These are phyloP conservation scores for Saturnispora bothae DNA, from an alignment of 805 yeast genomes.

Conservation along the genomic window DNA sequence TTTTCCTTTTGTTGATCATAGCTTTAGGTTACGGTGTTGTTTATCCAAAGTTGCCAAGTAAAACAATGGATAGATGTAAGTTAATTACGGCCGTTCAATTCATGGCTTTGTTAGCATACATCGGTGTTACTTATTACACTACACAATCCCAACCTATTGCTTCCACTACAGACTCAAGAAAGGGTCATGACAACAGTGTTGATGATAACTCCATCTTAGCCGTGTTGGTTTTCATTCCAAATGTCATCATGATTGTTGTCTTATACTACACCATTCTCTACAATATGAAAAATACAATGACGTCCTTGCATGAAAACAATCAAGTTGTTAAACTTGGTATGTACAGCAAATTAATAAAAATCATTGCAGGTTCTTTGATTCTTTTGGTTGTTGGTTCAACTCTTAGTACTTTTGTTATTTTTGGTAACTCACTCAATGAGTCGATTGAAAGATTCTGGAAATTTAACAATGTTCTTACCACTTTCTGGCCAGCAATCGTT, in stretches of 20 bases:
- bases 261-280: slow-evolving; percentile 70
- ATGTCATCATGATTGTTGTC: slow-evolving; percentile 53
- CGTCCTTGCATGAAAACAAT: slow-evolving; percentile 67
- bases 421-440: slow-evolving; percentile 66
- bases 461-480: slow-evolving; percentile 74
- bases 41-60: slow-evolving; percentile 68
- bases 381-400: slow-evolving; percentile 62
- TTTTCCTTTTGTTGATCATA: slow-evolving; percentile 76
- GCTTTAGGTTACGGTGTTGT: slow-evolving; percentile 94
- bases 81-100: slow-evolving; percentile 49
- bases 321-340: slow-evolving; percentile 84
- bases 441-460: slow-evolving; percentile 87
- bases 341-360: slow-evolving; percentile 68
- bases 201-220: slow-evolving; percentile 37
- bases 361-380: slow-evolving; percentile 63
- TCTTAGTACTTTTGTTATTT: slow-evolving; percentile 55
- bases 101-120: slow-evolving; percentile 41
- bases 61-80: slow-evolving; percentile 61
- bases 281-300: slow-evolving; percentile 66
- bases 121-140: slow-evolving; percentile 34
- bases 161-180: slow-evolving; percentile 25
- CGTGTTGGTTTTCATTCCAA: slow-evolving; percentile 56
- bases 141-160: slow-evolving; percentile 25
- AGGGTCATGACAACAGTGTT: slow-evolving; percentile 38
- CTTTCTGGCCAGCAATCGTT: slow-evolving; percentile 91